phyloP scores from a whole-genome alignment of 148 eudicot genomes.

The Fagopyrum homotropicum region DNA sequence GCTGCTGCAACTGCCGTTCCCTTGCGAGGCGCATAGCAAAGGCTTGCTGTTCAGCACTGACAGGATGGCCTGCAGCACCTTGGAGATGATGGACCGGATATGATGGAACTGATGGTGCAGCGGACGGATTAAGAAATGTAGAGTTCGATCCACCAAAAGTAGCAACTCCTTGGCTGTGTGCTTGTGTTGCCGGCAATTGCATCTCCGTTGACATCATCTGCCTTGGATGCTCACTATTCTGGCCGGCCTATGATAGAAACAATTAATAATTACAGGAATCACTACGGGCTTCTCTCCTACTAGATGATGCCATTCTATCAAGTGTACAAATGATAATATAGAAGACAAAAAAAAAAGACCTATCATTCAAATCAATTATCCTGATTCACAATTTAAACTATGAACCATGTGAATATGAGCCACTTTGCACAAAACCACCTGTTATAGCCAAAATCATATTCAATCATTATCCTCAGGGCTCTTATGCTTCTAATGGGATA shows the following conservation, averaged over 20 bases:
- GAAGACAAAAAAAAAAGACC: not conserved
- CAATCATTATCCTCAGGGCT: not conserved
- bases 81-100: slow-evolving; percentile 53
- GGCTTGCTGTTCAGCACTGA: slow-evolving; percentile 58
- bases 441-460: not conserved
- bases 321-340: slow-evolving; percentile 1
- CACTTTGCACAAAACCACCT: not conserved
- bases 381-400: not conserved
- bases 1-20: slow-evolving; percentile 51
- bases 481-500: too few species aligned
- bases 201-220: slow-evolving; percentile 49
- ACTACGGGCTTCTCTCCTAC: not conserved
- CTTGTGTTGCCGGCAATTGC: slow-evolving; percentile 51
- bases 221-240: slow-evolving; percentile 64
- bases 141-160: slow-evolving; percentile 41
- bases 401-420: not conserved
- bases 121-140: slow-evolving; percentile 44
- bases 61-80: slow-evolving; percentile 42
- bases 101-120: slow-evolving; percentile 40
- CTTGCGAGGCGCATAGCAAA: slow-evolving; percentile 51
- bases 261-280: not conserved
- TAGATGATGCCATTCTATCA: not conserved
- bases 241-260: slow-evolving; percentile 43
- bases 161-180: slow-evolving; percentile 43
- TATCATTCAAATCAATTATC: not conserved